phyloP scores from a whole-genome alignment of 768 basidiomycete genomes.

The Ramaria sp. region DNA sequence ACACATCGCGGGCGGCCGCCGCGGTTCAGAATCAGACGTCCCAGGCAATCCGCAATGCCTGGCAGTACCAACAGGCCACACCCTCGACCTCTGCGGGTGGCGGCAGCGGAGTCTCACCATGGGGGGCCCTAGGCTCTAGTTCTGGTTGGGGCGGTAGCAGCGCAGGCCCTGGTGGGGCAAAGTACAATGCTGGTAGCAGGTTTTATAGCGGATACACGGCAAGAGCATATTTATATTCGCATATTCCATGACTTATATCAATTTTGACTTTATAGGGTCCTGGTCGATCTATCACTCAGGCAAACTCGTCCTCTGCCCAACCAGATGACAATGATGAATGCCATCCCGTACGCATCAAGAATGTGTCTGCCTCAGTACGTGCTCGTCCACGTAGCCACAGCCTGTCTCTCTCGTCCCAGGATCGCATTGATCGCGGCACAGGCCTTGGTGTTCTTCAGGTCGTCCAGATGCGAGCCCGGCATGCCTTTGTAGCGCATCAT shows the following conservation, averaged over 20 bases:
- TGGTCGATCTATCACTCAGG: conserved; percentile 64
- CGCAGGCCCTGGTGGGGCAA: conserved; percentile 61
- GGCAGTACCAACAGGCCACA: conserved; percentile 46
- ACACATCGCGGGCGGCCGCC: conserved; percentile 65
- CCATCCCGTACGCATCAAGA: conserved; percentile 13
- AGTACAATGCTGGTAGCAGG: conserved; percentile 60
- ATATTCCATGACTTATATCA: conserved; percentile 7
- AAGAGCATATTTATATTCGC: conserved; percentile 18
- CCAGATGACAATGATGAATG: conserved; percentile 52
- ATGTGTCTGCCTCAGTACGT: conserved; percentile 14
- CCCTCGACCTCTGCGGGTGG: conserved; percentile 29
- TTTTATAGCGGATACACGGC: conserved; percentile 64
- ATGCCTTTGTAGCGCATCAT: conserved; percentile 34
- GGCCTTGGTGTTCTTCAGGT: conserved; percentile 49
- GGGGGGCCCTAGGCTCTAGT: conserved; percentile 34
- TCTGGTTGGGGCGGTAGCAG: conserved; percentile 47
- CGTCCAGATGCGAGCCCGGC: conserved; percentile 45
- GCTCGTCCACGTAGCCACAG: conserved; percentile 50
- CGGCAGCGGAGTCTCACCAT: conserved; percentile 22
- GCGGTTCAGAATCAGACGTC: conserved; percentile 63
- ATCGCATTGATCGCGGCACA: conserved; percentile 27
- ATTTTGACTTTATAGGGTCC: conserved; percentile 31
- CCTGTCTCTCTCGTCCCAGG: conserved; percentile 37
- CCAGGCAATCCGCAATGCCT: conserved; percentile 64
- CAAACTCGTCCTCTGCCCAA: conserved; percentile 41